A percentile compares a stretch with the other conserved stretches of the same genome.
Evolutionary conservation across 495 filamentous ascomycete genomes (phyloP).

Genomic region (Niebla homalea): DNA sequence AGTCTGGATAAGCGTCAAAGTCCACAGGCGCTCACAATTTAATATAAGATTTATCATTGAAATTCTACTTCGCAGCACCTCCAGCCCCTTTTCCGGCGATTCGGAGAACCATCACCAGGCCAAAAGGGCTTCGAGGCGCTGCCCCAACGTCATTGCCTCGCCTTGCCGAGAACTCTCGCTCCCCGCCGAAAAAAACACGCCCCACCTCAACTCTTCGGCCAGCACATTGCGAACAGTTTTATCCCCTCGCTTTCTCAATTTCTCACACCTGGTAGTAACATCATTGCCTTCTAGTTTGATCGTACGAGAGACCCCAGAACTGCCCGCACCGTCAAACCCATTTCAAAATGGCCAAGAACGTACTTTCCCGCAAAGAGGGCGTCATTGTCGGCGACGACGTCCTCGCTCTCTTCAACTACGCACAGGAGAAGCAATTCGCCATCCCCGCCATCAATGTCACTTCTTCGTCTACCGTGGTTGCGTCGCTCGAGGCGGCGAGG

Average conservation of each 20-base stretch:
- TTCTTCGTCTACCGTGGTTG: slow-evolving; percentile 77
- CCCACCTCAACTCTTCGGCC: neutral
- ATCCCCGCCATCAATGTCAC: slow-evolving; percentile 94
- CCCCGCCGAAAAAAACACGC: neutral
- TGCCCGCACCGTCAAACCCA: no score
- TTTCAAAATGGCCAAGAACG: neutral
- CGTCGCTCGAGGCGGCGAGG: slow-evolving; percentile 82
- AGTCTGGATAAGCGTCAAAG: no score
- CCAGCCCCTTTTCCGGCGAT: neutral
- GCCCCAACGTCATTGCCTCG: neutral
- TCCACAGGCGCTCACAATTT: no score
- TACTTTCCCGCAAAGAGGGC: slow-evolving; percentile 60
- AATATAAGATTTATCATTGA: no score
- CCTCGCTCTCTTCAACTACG: slow-evolving; percentile 50
- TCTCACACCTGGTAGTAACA: no score
- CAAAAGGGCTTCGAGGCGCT: neutral
- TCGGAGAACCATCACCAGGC: neutral
- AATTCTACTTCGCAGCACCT: no score
- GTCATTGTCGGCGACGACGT: slow-evolving; percentile 86
- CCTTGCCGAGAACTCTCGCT: neutral
- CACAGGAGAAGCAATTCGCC: slow-evolving; percentile 71
- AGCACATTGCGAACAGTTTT: neutral
- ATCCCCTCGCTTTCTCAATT: neutral
- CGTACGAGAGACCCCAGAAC: no score
- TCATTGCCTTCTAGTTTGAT: no score